Base-by-base conservation (phyloP, 495 filamentous ascomycete genomes). In the Cudoniella acicularis region DNA sequence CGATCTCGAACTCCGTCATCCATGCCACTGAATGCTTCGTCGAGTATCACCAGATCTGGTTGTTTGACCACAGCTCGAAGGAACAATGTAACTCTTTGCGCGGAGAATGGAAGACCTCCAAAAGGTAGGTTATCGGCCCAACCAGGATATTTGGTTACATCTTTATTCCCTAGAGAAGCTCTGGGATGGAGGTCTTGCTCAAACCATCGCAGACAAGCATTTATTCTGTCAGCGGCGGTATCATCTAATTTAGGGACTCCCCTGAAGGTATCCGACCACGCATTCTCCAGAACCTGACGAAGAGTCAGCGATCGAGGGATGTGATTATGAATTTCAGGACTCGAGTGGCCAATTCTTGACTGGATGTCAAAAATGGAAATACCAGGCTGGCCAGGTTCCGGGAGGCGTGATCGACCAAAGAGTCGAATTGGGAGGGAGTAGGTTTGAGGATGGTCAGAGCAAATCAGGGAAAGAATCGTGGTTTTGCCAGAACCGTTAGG, bases 331-430 rank as follows among this genome's bases (percentile, higher is more conserved):
- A 97, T 88, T 68, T 98, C 94, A 0, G 94, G 95, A 47, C 88
- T 92, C 1, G 91, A 91, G 65, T 97, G 91, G 17, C 94, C 94
- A 52, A 98, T 87, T 17, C 91, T 87, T 1, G 85, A 79, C 67
- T 98, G 93, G 40, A 98, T 84, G 51, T 96, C 92, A 72, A 95
- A 96, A 55, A 96, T 84, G 2, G 91, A 94, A 24, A 96, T 83
- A 0, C 90, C 92, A 0, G 81, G 83, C 50, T 82, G 65, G 13
- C 88, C 91, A 0, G 77, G 78, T 50, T 86, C 80, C 0, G 92
- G 91, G 1, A 96, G 79, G 9, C 94, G 83, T 46, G 86, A 86
- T 21, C 86, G 85, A 1, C 91, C 90, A 62, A 98, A 96, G 40
- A 96, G 75, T 60, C 82, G 83, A 50, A 98, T 87, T 16, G 92